Evolutionary conservation across 2,329 filamentous ascomycete genomes (phyloP), one percentile per base, ranked within the genome.

Genomic region (Monilinia aucupariae): DNA sequence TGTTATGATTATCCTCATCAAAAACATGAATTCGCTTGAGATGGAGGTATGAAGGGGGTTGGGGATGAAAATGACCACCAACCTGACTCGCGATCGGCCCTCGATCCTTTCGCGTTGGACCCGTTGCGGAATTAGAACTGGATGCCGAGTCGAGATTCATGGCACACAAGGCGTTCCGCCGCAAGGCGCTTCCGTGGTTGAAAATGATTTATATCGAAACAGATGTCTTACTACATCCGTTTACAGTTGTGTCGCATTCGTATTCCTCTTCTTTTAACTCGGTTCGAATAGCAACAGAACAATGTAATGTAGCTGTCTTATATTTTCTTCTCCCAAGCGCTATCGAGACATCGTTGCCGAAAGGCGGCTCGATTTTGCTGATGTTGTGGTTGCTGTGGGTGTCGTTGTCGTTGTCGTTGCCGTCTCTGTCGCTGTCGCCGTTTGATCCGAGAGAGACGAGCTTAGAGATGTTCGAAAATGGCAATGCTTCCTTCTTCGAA

Each of bases 71-170:
- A 47, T 47, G 10, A 47, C 10, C n/a, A 47, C 54, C n/a, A 37
- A 47, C 54, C 54, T 58, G 54, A 32, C 30, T 47, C 41, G 54
- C 54, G 41, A 58, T 58, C 41, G 54, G 54, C 25, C 54, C 54
- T 47, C 54, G 30, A 32, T 58, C 54, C 41, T 58, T 58, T 5
- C 54, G 41, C n/a, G n/a, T 25, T 25, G 54, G 13, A 37, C 41
- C 54, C n/a, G 41, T 17, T 34, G 20, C 54, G 15, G n/a, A 17
- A 47, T 22, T 58, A n/a, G 54, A 47, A 25, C 41, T 58, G 13
- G 54, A 58, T 47, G 15, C 30, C 27, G 41, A 34, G 20, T 47
- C 54, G n/a, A 17, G 20, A 22, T 58, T 37, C 54, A 58, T 58
- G 9, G 41, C 27, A 34, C 41, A 25, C 32, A 7, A 20, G 3